Evolutionary conservation across 352 stramenopile genomes (phyloP), one percentile per base, ranked within the genome.

Genomic region (Globisporangium paroecandrum): DNA sequence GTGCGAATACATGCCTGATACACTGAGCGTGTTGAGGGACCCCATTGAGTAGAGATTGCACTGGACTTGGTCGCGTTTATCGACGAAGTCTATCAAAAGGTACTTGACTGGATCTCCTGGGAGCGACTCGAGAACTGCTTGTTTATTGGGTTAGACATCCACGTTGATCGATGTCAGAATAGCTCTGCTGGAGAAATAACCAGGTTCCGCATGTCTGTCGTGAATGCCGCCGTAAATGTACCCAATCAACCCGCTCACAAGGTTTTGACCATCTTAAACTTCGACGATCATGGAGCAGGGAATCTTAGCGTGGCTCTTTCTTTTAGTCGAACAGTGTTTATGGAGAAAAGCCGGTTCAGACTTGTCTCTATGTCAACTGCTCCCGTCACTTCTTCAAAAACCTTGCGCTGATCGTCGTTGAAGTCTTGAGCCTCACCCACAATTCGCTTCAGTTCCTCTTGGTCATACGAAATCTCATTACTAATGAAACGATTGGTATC

Each of bases 1-100:
- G 58, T 80, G 73, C 10, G 69, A 71, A 2, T 67, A 67, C 1
- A 80, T 77, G 2, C 68, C 73, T 10, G 66, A 75, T 10, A 77
- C 43, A 9, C 64, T 77, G 20, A 75, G 4, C 0, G 65, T 62
- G 58, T 27, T 27, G 46, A 54, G 20, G 18, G 27, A 54, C 46
- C 27, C 20, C 0, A 38, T 0, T 12, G 8, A 7, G 2, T 38
- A 38, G 34, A 38, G 34, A 4, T 38, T 38, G 8, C 34, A 0
- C 34, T 38, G 34, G 4, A 7, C 4, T 12, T 12, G 8, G 46
- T 25, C 20, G 6, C 1, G 46, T 24, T 54, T 18, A 25, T 54
- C 15, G 18, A 54, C 46, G 24, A 18, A 24, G 8, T 54, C 46
- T 18, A 54, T 54, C 3, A 9, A 54, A 9, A 54, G 12, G 20